These are phyloP conservation scores for Pleurotus cornucopiae DNA, from an alignment of 768 basidiomycete genomes.

Conservation along the genomic window DNA sequence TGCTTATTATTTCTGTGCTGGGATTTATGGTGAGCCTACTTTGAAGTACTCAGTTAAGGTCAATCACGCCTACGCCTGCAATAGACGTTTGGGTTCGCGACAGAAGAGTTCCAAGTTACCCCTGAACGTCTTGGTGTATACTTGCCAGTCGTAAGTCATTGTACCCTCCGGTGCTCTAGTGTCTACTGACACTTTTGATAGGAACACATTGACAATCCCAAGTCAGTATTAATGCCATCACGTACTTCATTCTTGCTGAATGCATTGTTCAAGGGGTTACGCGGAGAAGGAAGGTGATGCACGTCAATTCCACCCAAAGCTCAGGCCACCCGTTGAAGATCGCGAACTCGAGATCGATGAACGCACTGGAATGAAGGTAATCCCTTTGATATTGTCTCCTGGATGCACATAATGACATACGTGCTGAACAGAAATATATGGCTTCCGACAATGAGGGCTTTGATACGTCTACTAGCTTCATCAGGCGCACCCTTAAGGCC, in stretches of 20 bases:
- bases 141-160: conserved; percentile 53
- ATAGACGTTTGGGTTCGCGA: conserved; percentile 61
- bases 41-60: neutral
- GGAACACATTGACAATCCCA: conserved; percentile 82
- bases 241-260: neutral
- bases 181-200: conserved; percentile 14
- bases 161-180: neutral
- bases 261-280: conserved; percentile 46
- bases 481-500: conserved; percentile 53
- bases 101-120: conserved; percentile 69
- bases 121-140: conserved; percentile 73
- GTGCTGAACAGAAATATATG: conserved; percentile 61
- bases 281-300: conserved; percentile 69
- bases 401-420: neutral
- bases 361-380: conserved; percentile 80
- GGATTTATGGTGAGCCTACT: conserved; percentile 45
- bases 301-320: conserved; percentile 62
- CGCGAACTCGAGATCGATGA: conserved; percentile 73
- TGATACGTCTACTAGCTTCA: conserved; percentile 71
- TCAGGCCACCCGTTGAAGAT: conserved; percentile 71
- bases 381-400: neutral
- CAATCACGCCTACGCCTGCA: neutral
- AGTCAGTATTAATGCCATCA: conserved; percentile 28
- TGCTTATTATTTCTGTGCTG: conserved; percentile 53
- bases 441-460: conserved; percentile 63